A percentile compares a stretch with the other conserved stretches of the same genome.
These are phyloP conservation scores for Cynanchum wilfordii DNA, from an alignment of 257 asterid species.

Conservation along the genomic window DNA sequence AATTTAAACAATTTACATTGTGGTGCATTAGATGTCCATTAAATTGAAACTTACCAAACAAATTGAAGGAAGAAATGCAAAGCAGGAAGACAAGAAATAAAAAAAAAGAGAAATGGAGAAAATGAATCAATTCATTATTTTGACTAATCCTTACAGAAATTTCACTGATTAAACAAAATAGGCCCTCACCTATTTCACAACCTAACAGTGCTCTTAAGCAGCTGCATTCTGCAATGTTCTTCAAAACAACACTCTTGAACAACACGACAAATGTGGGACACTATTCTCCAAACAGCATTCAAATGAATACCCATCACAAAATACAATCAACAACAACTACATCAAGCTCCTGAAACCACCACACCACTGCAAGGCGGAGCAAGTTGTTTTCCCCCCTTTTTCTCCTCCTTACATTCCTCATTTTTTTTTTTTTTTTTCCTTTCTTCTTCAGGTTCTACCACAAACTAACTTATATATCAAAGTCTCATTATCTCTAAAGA, in stretches of 20 bases:
- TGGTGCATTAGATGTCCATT: background rate
- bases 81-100: background rate
- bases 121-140: slow-evolving; percentile 27
- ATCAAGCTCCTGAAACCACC: slow-evolving; percentile 14
- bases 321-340: slow-evolving; percentile 10
- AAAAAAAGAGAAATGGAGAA: slow-evolving; percentile 5
- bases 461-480: slow-evolving; percentile 14
- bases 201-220: slow-evolving; percentile 28
- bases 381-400: slow-evolving; percentile 2
- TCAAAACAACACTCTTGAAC: slow-evolving; percentile 11
- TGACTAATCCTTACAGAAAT: slow-evolving; percentile 22
- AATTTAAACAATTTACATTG: background rate
- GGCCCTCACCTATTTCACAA: slow-evolving; percentile 23
- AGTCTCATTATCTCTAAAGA: slow-evolving; percentile 13
- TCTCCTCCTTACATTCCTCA: background rate
- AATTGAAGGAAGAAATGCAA: background rate
- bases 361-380: slow-evolving; percentile 10
- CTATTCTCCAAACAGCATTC: slow-evolving; percentile 14
- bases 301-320: slow-evolving; percentile 19
- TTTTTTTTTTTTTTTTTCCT: background rate
- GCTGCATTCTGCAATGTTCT: slow-evolving; percentile 17
- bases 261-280: slow-evolving; percentile 8
- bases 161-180: slow-evolving; percentile 14
- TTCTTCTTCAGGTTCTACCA: slow-evolving; percentile 1
- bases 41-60: background rate